Evolutionary conservation across 1,284 basidiomycete species (phyloP), one percentile per base, ranked within the genome.

Genomic region (Ganoderma lucidum): DNA sequence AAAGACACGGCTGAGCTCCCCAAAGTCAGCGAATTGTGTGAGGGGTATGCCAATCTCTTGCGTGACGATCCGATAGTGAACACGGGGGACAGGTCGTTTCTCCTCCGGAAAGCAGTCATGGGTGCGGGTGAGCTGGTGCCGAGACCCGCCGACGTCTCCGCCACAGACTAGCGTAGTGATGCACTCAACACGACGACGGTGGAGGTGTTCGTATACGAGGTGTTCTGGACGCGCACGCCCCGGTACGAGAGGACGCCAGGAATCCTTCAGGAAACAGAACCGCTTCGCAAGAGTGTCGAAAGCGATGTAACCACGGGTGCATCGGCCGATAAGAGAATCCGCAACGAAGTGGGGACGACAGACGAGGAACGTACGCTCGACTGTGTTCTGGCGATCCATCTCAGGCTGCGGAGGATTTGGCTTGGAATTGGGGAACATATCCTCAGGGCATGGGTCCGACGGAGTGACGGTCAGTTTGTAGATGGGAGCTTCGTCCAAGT

Each of bases 91-190:
- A 12, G 62, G 69, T 14, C 37, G n/a, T 6, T 62, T 41, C 12
- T 56, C 2, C 19, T 12, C 9, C 2, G 41, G 61, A 6, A 58
- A 53, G 6, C n/a, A 10, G n/a, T 62, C 32, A 14, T 67, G 69
- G 4, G 56, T 32, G 0, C 2, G 1, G 6, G 69, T 64, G 37
- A 6, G 19, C 63, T 67, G 65, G 2, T 37, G 32, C 23, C 15
- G 17, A 32, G 32, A 42, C 2, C 62, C 65, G 28, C 58, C 69
- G 30, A 70, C 69, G 30, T 70, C 69, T n/a, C 69, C 69, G 30
- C 65, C 65, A 39, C 65, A 70, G 37, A 67, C n/a, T 23, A 70
- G 44, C 9, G 58, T 62, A 6, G 66, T 32, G 30, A 70, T 48
- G 23, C 9, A 15, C 2, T 5, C 3, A 14, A 51, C 53, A 2